Percentiles rank a stretch among this genome's conserved stretches.
Evolutionary conservation across 2,329 filamentous ascomycete genomes (phyloP).

Genomic region (Fusarium sp.): DNA sequence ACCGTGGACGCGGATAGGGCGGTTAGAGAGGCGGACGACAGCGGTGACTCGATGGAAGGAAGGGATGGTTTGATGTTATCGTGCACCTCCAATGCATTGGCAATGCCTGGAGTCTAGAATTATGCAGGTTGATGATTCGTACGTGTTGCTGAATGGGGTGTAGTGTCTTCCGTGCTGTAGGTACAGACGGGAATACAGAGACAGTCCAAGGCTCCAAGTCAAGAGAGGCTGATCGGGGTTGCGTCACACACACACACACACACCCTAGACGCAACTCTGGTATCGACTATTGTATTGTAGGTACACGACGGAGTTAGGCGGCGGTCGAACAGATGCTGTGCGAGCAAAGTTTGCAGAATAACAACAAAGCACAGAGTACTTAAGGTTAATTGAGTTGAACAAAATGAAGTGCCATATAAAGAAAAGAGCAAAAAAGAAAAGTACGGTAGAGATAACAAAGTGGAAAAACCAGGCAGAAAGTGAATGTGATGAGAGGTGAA

Average conservation of each 20-base stretch:
- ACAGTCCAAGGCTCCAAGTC: not conserved
- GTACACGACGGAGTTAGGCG: constrained; percentile 11
- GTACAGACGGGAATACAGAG: constrained; percentile 15
- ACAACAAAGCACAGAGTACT: not conserved
- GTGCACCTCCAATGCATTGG: not conserved
- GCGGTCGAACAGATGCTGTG: constrained; percentile 4
- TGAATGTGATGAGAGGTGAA: constrained; percentile 1
- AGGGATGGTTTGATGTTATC: constrained; percentile 34
- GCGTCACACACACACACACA: constrained; percentile 34
- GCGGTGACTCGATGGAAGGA: constrained; percentile 31
- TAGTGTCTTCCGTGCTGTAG: constrained; percentile 7
- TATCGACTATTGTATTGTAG: not conserved
- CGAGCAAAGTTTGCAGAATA: not conserved
- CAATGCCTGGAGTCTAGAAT: constrained; percentile 34
- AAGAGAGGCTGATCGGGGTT: constrained; percentile 22
- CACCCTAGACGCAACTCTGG: not conserved
- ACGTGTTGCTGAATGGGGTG: constrained; percentile 29
- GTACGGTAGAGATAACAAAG: not conserved
- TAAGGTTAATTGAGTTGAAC: not conserved
- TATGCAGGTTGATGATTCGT: constrained; percentile 39
- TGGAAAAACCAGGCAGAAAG: not conserved
- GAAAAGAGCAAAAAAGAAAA: not conserved
- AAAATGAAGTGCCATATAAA: not conserved
- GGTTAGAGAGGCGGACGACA: constrained; percentile 15
- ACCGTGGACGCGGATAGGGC: constrained; percentile 32